A percentile compares a stretch with the other conserved stretches of the same genome.
phyloP scores from a whole-genome alignment of 345 rosid genomes.

The Rubroshorea leprosula region DNA sequence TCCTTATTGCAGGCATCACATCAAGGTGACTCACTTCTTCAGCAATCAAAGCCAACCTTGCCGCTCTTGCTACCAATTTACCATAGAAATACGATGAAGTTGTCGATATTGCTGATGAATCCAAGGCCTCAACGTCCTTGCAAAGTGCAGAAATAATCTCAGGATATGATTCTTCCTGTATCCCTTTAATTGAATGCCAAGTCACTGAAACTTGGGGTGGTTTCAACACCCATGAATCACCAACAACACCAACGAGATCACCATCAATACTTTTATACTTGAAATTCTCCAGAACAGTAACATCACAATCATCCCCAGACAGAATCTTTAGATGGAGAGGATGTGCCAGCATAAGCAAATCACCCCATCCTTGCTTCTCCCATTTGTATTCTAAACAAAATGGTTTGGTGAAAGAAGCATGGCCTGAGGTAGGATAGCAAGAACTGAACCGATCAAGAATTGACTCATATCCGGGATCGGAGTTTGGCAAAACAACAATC shows the following conservation, averaged over 20 bases:
- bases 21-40: constrained; percentile 65
- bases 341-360: constrained; percentile 87
- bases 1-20: constrained; percentile 57
- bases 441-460: constrained; percentile 74
- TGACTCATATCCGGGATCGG: constrained; percentile 37
- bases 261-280: constrained; percentile 77
- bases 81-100: constrained; percentile 73
- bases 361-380: constrained; percentile 87
- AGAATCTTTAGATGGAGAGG: constrained; percentile 75
- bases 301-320: constrained; percentile 25
- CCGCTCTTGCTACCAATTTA: constrained; percentile 77
- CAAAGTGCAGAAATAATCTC: constrained; percentile 64
- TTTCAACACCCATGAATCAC: constrained; percentile 72
- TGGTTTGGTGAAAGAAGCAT: constrained; percentile 59
- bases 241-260: constrained; percentile 76
- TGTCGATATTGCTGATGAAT: constrained; percentile 42
- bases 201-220: constrained; percentile 61
- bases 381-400: constrained; percentile 73
- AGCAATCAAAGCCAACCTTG: constrained; percentile 82
- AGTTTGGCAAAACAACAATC: constrained; percentile 48
- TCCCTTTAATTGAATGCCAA: constrained; percentile 80
- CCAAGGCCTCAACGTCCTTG: constrained; percentile 57
- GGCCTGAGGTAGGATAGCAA: constrained; percentile 76
- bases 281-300: constrained; percentile 52
- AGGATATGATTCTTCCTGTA: constrained; percentile 37